Evolutionary conservation across 192 early-diverging fungal genomes (phyloP), one percentile per base, ranked within the genome.

Genomic region (Kickxella alabastrina): DNA sequence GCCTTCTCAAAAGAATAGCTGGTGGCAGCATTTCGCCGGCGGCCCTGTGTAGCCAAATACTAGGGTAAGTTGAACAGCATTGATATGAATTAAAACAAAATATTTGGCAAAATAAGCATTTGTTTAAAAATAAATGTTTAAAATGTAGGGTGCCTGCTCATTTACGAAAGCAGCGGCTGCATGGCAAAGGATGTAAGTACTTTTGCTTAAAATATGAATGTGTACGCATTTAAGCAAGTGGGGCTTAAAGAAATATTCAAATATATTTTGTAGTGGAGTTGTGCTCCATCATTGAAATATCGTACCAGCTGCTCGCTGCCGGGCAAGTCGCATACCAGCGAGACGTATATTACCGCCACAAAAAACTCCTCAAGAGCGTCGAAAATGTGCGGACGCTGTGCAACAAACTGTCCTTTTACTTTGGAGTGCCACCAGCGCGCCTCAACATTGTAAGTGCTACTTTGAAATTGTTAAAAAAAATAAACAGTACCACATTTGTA

Each of bases 271-370:
- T 62, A 68, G 66, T 62, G 34, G 54, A 74, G 42, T 1, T 66
- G 6, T 52, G 31, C 19, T 51, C 49, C 18, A 39, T 74, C 10
- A 32, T 62, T 0, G 63, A 50, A 10, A 55, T 57, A 3, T 51
- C 47, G 0, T 39, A 45, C 38, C 51, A 43, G 28, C 43, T 74
- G 25, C 46, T 74, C 9, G 40, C 28, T 1, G 15, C 38, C 2
- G 63, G 59, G 1, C 70, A 74, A 26, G 28, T 66, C 37, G 63
- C 70, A 8, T 74, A 74, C 35, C 70, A 74, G 36, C 50, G 70
- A 31, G 70, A 74, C n/a, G 28, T 66, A 1, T 74, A 57, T 26
- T 74, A 74, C 40, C 62, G 63, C 10, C 22, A 66, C 38, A 62
- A 54, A 13, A 3, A 15, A 0, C 48, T 74, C 10, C 49, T 74